Evolutionary conservation across 257 asterid species (phyloP), one percentile per base, ranked within the genome.

Genomic region (Capsicum chinense): DNA sequence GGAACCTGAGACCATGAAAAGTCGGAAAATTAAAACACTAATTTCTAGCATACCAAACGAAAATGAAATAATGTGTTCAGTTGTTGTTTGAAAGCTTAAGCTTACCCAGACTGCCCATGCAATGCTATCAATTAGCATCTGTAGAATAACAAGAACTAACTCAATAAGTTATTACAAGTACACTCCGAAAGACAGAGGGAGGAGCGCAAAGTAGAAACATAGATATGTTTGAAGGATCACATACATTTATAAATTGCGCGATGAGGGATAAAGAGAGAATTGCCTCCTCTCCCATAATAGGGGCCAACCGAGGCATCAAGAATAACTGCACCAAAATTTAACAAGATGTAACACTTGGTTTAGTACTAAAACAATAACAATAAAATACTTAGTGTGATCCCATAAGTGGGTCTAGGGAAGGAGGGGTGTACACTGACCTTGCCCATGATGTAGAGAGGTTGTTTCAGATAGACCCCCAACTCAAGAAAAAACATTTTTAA

Each of bases 51-150:
- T 57, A 42, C 39, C 19, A 42, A 5, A 47, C 12, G 5, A 54
- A 19, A 47, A 48, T n/a, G 8, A 21, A 16, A 74, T 5, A 74
- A 74, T 74, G 42, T 52, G 21, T 74, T 21, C 3, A 14, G 7
- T 19, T 21, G 7, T 8, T 11, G 62, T 74, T 50, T 7, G 39
- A 21, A 74, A 21, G 62, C 39, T 56, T 26, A 8, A 62, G 73
- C 84, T 60, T 73, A 39, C 86, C 86, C 86, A 84, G n/a, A 50
- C n/a, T 63, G 86, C 66, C 86, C 83, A 84, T 74, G 86, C 79
- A 21, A 78, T 84, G 86, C 86, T 78, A 52, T 63, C 48, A 64
- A 84, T 44, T 74, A 68, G 26, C 79, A 76, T 78, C 86, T 84
- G 86, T 70, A 56, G 50, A 84, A 8, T 4, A 78, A 13, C 9